Conservation (phyloP, 306 rosid genomes). For the Crotalaria pallida region DNA sequence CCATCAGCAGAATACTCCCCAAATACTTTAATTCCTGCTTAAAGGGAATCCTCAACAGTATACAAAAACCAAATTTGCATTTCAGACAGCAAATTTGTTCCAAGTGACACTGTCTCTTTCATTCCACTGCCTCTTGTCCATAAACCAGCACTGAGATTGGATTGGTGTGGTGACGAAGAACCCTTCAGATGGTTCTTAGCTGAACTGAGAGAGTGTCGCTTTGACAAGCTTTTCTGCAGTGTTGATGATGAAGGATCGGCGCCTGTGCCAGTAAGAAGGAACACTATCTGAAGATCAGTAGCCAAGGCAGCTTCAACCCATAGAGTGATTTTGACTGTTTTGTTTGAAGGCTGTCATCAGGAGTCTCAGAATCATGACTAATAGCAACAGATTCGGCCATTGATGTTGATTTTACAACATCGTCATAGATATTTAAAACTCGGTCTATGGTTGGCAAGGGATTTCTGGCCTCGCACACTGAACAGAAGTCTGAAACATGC, state of each 20-base stretch:
- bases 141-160: slow-evolving; percentile 28
- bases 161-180: slow-evolving; percentile 30
- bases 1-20: slow-evolving; percentile 46
- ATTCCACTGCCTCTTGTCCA: slow-evolving; percentile 73
- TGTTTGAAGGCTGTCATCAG: slow-evolving; percentile 22
- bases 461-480: slow-evolving; percentile 60
- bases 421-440: slow-evolving; percentile 58
- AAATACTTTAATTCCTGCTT: slow-evolving; percentile 84
- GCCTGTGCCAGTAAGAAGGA: slow-evolving; percentile 53
- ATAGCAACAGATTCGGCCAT: slow-evolving; percentile 45
- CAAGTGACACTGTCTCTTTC: slow-evolving; percentile 64
- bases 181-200: slow-evolving; percentile 35
- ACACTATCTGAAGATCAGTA: slow-evolving; percentile 80
- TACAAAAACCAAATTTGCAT: slow-evolving; percentile 86
- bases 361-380: slow-evolving; percentile 34
- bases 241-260: slow-evolving; percentile 37
- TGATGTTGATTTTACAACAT: slow-evolving; percentile 45
- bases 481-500: slow-evolving; percentile 71
- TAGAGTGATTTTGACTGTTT: slow-evolving; percentile 58
- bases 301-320: slow-evolving; percentile 99
- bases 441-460: slow-evolving; percentile 76
- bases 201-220: slow-evolving; percentile 35
- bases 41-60: slow-evolving; percentile 81
- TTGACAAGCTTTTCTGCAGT: slow-evolving; percentile 43
- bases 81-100: slow-evolving; percentile 50